These are phyloP conservation scores for Lycium barbarum DNA, from an alignment of 257 asterid species.

Conservation along the genomic window DNA sequence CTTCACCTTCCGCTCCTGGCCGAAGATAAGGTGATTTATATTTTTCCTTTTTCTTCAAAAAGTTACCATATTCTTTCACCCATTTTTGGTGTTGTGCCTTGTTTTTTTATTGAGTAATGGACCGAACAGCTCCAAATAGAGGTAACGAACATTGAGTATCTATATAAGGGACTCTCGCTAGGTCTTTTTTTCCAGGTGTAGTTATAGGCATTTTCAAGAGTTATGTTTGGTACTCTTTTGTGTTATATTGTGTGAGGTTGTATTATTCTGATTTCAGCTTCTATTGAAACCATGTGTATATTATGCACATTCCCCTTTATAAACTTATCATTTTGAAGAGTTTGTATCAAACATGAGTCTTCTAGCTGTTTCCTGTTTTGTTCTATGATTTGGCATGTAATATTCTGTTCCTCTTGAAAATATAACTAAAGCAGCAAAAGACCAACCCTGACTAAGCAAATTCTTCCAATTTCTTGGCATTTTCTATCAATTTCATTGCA, in stretches of 20 bases:
- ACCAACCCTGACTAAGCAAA: neutral
- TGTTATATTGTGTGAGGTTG: neutral
- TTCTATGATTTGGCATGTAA: neutral
- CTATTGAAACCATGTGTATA: neutral
- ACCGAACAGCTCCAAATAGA: neutral
- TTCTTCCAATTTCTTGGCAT: neutral
- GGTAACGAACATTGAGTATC: neutral
- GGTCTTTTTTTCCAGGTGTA: neutral
- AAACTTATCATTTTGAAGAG: neutral
- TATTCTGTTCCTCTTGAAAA: neutral
- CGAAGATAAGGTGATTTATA: constrained; percentile 75
- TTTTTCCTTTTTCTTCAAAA: neutral
- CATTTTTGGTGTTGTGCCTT: neutral
- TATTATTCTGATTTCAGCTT: neutral
- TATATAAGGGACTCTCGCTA: neutral
- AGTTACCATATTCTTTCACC: neutral
- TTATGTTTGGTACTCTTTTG: neutral
- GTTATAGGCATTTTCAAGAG: neutral
- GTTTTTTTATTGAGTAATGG: neutral
- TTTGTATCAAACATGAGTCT: neutral
- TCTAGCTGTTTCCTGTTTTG: neutral
- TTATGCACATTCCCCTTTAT: neutral
- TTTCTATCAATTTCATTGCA: neutral
- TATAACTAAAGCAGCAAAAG: neutral
- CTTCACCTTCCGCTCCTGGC: constrained; percentile 97